These are phyloP conservation scores for Diatrype stigma DNA, from an alignment of 2,329 filamentous ascomycete genomes.

Conservation along the genomic window DNA sequence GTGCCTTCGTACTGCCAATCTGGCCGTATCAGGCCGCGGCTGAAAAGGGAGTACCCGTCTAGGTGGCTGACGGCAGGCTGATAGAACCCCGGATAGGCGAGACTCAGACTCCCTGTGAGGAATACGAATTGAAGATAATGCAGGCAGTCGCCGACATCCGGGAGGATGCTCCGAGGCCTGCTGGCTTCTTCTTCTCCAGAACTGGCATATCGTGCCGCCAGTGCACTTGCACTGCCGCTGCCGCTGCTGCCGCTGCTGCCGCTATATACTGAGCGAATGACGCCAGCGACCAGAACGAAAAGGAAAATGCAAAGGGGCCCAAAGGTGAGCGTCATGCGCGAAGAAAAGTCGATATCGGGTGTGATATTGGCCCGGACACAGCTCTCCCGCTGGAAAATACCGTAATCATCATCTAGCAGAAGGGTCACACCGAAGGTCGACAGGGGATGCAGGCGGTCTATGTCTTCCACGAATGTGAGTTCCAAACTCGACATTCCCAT, in stretches of 20 bases:
- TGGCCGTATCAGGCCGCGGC: constrained; percentile 21
- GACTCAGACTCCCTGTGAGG: constrained; percentile 63
- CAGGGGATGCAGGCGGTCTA: constrained; percentile 5
- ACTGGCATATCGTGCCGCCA: no score
- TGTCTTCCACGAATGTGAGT: constrained; percentile 4
- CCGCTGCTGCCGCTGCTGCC: not conserved
- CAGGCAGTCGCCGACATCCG: constrained; percentile 49
- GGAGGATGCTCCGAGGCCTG: constrained; percentile 9
- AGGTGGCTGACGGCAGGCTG: constrained; percentile 65
- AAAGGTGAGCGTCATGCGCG: constrained; percentile 8
- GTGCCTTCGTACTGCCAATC: constrained; percentile 23
- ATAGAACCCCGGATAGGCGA: constrained; percentile 70
- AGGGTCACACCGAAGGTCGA: constrained; percentile 11
- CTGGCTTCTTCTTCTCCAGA: not conserved
- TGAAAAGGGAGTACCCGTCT: constrained; percentile 63
- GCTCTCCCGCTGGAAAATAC: constrained; percentile 2
- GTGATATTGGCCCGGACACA: constrained; percentile 14
- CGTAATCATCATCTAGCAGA: constrained; percentile 4
- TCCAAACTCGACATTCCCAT: not conserved
- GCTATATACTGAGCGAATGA: constrained; percentile 1
- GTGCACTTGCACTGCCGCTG: no score
- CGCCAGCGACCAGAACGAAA: constrained; percentile 13
- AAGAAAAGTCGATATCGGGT: constrained; percentile 6
- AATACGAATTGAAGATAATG: constrained; percentile 75
- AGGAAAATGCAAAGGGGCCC: constrained; percentile 11